Evolutionary conservation across 345 rosid genomes (phyloP).

Genomic region (Arabidopsis thaliana): TAIR10.1 NC_003076.8:23829001-23829500

Average conservation of each 20-base stretch:
- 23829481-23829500: conserved; percentile 81
- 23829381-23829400: conserved; percentile 51
- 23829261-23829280: conserved; percentile 44
- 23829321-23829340: conserved; percentile 52
- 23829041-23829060: conserved; percentile 44
- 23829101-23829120: conserved; percentile 36
- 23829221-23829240: conserved; percentile 31
- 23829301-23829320: conserved; percentile 44
- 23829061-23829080: conserved; percentile 40
- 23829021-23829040: conserved; percentile 43
- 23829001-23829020: conserved; percentile 45
- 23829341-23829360: conserved; percentile 59
- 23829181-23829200: conserved; percentile 42
- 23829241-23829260: conserved; percentile 45
- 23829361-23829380: conserved; percentile 52
- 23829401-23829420: conserved; percentile 56
- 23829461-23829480: conserved; percentile 91
- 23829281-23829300: conserved; percentile 55
- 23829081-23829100: conserved; percentile 41
- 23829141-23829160: conserved; percentile 42
- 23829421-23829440: conserved; percentile 48
- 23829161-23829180: conserved; percentile 33
- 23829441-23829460: conserved; percentile 75
- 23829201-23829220: conserved; percentile 34
- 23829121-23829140: conserved; percentile 44